Evolutionary conservation across 768 basidiomycete species (phyloP), one percentile per base, ranked within the genome.

Genomic region (Clitopilus passeckerianus): DNA sequence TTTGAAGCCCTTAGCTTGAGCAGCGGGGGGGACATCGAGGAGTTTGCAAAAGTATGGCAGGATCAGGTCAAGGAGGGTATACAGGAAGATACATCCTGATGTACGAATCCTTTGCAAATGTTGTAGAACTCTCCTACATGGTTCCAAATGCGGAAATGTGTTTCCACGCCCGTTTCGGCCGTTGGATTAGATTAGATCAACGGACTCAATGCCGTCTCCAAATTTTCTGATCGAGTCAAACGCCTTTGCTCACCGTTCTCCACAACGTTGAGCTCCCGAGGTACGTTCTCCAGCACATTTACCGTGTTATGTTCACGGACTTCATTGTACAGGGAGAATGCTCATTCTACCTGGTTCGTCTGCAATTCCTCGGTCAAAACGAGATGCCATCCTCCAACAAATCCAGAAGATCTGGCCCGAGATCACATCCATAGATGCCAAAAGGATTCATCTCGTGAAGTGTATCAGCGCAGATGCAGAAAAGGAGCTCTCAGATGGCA

Each of bases 371-470:
- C 71, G 72, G 24, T 80, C 87, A 8, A 93, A 90, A 68, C 86
- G 89, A 54, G 80, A 85, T 57, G 77, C 77, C 23, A 81, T 96
- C 15, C 76, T 95, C 53, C 73, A 74, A 35, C 71, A 77, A 20
- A 82, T 94, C 60, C 86, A 87, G 67, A 67, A 75, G 46, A 67
- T 67, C 58, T 74, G 78, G 53, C 73, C 86, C 0, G 73, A 78
- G 53, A 70, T 98, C 66, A 66, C 73, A 7, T 84, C 90, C 4
- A 73, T 98, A 54, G 93, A 97, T 64, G 87, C 91, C 10, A 77
- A 95, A 58, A 93, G 88, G 78, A 71, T 96, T 5, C 97, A 99
- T 72, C 82, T 96, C 14, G 83, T 98, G 65, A 85, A 91, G 63
- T 83, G 85, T 60, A 71, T 74, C 8, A 78, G 83, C 1, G 63